phyloP scores from a whole-genome alignment of 1,284 basidiomycete genomes.

The Tylopilus orsonianus region DNA sequence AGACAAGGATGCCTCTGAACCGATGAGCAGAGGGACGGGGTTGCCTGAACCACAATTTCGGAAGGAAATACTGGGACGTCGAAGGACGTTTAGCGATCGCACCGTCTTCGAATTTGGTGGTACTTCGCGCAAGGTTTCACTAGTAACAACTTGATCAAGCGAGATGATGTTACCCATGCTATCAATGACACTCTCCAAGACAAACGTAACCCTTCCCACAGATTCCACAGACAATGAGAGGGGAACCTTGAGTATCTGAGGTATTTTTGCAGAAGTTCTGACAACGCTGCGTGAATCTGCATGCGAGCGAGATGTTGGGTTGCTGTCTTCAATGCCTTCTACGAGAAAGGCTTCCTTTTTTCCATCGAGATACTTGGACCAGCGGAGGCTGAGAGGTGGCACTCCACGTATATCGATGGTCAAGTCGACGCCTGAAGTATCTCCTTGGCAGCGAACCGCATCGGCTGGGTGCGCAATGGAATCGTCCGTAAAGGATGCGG shows the following conservation, averaged over 20 bases:
- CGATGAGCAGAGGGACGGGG: constrained; percentile 75
- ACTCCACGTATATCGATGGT: constrained; percentile 75
- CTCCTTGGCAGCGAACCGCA: constrained; percentile 70
- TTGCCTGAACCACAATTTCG: constrained; percentile 69
- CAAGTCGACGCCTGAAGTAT: constrained; percentile 61
- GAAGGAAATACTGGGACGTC: constrained; percentile 77
- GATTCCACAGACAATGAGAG: constrained; percentile 60
- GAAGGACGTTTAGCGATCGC: constrained; percentile 71
- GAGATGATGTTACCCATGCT: constrained; percentile 69
- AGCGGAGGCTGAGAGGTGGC: constrained; percentile 75
- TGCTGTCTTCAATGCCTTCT: constrained; percentile 77
- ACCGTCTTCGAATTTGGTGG: constrained; percentile 45
- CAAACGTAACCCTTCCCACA: constrained; percentile 66
- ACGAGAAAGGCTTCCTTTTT: constrained; percentile 69
- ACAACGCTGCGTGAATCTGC: constrained; percentile 23
- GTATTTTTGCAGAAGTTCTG: constrained; percentile 32
- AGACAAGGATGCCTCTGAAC: constrained; percentile 54
- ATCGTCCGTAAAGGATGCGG: constrained; percentile 62
- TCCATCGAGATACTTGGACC: constrained; percentile 68
- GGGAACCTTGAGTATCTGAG: constrained; percentile 66
- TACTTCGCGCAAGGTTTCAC: constrained; percentile 23
- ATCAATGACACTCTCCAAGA: constrained; percentile 73
- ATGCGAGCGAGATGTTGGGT: constrained; percentile 18
- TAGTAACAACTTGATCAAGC: constrained; percentile 37
- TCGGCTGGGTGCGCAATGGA: constrained; percentile 39